A percentile compares a stretch with the other conserved stretches of the same genome.
Conservation (phyloP, 2,329 filamentous ascomycete genomes). For the Huntiella moniliformis region DNA sequence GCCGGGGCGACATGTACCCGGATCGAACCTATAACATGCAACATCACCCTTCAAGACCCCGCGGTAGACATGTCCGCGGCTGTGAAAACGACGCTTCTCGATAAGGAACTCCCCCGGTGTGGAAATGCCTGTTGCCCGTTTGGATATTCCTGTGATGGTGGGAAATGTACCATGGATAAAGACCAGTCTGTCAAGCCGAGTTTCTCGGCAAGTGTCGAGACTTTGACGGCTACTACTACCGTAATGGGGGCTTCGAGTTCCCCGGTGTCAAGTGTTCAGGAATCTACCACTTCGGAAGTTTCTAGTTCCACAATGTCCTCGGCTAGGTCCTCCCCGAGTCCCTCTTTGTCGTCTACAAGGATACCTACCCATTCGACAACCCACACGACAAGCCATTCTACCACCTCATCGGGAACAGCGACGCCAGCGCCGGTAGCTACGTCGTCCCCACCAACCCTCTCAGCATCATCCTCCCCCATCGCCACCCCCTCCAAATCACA, state of each 20-base stretch:
- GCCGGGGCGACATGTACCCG: slow-evolving; percentile 33
- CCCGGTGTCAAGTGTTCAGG: neutral
- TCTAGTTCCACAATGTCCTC: neutral
- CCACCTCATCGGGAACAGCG: slow-evolving; percentile 13
- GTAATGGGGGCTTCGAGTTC: neutral
- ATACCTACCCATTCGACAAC: slow-evolving; percentile 13
- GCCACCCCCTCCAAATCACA: slow-evolving; percentile 14
- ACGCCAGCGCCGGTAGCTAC: slow-evolving; percentile 12
- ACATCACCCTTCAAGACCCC: slow-evolving; percentile 41
- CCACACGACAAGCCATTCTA: slow-evolving; percentile 13
- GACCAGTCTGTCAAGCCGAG: neutral
- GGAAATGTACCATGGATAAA: neutral
- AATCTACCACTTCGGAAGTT: neutral
- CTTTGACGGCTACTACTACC: neutral
- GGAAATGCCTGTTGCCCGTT: slow-evolving; percentile 49
- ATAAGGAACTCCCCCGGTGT: slow-evolving; percentile 36
- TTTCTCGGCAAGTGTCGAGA: neutral
- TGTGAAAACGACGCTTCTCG: slow-evolving; percentile 48
- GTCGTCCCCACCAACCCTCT: neutral
- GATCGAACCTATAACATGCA: slow-evolving; percentile 47
- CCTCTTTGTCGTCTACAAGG: slow-evolving; percentile 8
- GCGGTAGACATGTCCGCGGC: slow-evolving; percentile 34
- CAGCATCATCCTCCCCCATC: slow-evolving; percentile 1
- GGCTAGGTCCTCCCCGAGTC: neutral
- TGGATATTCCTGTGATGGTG: slow-evolving; percentile 42